Conservation (phyloP, 148 eudicot species). For the Fallopia convolvulus region DNA sequence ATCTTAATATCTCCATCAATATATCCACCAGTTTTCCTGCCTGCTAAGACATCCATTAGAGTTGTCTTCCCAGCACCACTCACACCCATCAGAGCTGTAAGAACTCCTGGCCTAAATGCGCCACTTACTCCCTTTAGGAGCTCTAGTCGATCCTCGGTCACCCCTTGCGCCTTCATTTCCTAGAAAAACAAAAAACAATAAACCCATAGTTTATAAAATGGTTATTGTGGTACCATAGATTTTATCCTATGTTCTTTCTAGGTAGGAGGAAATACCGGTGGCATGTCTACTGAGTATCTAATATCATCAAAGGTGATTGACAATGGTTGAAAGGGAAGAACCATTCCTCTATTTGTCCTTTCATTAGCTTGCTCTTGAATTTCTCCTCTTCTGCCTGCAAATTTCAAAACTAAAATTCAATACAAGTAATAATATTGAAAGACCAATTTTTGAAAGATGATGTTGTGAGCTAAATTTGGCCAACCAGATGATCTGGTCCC, state of each 20-base stretch:
- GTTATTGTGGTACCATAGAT: too few relatives aligned
- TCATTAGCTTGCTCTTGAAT: slow-evolving; percentile 22
- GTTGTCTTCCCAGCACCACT: slow-evolving; percentile 78
- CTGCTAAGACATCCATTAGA: slow-evolving; percentile 76
- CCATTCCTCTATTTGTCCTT: slow-evolving; percentile 42
- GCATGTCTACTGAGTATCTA: slow-evolving; percentile 73
- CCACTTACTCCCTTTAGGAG: slow-evolving; percentile 63
- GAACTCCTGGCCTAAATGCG: slow-evolving; percentile 54
- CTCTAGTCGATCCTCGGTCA: slow-evolving; percentile 31
- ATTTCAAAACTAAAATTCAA: not conserved
- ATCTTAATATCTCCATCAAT: slow-evolving; percentile 51
- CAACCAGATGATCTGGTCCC: slow-evolving; percentile 28
- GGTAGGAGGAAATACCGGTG: slow-evolving; percentile 31
- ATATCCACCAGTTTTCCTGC: slow-evolving; percentile 67
- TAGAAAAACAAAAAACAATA: slow-evolving; percentile 10
- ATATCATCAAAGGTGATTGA: slow-evolving; percentile 60
- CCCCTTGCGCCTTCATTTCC: slow-evolving; percentile 61
- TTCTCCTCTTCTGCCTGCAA: slow-evolving; percentile 32
- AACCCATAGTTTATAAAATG: not conserved
- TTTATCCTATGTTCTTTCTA: not conserved
- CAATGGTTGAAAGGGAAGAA: slow-evolving; percentile 61
- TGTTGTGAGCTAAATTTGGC: slow-evolving; percentile 5
- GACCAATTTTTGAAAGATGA: not conserved
- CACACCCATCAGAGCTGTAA: slow-evolving; percentile 47
- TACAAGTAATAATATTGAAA: not conserved